Evolutionary conservation across 2,329 filamentous ascomycete genomes (phyloP).

Genomic region (Trichoderma polysporum): DNA sequence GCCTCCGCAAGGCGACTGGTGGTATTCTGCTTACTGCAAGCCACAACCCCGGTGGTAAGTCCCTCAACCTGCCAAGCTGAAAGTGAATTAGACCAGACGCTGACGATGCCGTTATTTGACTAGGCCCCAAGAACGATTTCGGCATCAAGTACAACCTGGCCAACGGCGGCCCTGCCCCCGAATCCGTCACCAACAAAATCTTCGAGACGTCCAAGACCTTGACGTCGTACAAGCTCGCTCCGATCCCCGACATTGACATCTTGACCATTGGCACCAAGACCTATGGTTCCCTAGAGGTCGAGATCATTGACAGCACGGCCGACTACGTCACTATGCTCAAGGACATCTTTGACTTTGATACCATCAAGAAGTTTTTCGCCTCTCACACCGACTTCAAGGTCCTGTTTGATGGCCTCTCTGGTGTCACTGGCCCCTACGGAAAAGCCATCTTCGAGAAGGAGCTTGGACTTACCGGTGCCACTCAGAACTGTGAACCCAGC

Average conservation of each 20-base stretch:
- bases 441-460: slow-evolving; percentile 93
- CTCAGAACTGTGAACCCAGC: slow-evolving; percentile 87
- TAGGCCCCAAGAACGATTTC: slow-evolving; percentile 91
- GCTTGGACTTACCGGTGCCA: slow-evolving; percentile 74
- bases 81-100: not conserved
- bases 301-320: slow-evolving; percentile 88
- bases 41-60: slow-evolving; percentile 93
- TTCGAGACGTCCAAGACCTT: slow-evolving; percentile 87
- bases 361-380: slow-evolving; percentile 92
- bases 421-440: slow-evolving; percentile 94
- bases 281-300: slow-evolving; percentile 86
- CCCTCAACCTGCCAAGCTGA: not conserved
- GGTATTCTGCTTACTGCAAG: slow-evolving; percentile 96
- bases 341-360: slow-evolving; percentile 95
- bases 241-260: slow-evolving; percentile 85
- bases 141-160: slow-evolving; percentile 99
- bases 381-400: slow-evolving; percentile 91
- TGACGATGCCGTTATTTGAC: not conserved
- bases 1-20: slow-evolving; percentile 90
- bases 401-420: slow-evolving; percentile 89
- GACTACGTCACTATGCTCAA: slow-evolving; percentile 96
- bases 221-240: slow-evolving; percentile 86
- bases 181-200: slow-evolving; percentile 97
- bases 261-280: slow-evolving; percentile 76
- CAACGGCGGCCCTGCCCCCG: slow-evolving; percentile 93